These are phyloP conservation scores for Cordyceps sp. DNA, from an alignment of 2,329 filamentous ascomycete species.

Conservation along the genomic window DNA sequence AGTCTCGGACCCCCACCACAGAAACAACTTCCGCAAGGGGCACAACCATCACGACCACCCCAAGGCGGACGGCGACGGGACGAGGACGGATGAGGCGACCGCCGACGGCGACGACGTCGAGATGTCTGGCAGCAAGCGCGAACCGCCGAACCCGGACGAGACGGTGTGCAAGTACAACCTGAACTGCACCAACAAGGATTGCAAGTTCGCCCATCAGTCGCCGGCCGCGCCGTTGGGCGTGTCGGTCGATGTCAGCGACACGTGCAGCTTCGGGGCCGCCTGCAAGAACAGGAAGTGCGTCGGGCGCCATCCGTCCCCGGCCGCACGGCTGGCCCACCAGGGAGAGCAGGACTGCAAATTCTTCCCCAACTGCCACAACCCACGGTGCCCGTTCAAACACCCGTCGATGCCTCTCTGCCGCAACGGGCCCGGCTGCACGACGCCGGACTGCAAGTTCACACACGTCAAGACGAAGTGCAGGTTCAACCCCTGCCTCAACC, in stretches of 20 bases:
- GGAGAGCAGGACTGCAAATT: conserved; percentile 78
- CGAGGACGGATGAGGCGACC: conserved; percentile 13
- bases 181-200: conserved; percentile 74
- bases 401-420: conserved; percentile 74
- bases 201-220: conserved; percentile 87
- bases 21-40: conserved; percentile 34
- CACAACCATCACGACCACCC: conserved; percentile 24
- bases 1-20: conserved; percentile 34
- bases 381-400: conserved; percentile 76
- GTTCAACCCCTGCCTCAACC: conserved; percentile 82
- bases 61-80: conserved; percentile 15
- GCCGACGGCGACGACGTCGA: conserved; percentile 45
- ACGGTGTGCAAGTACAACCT: conserved; percentile 82
- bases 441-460: conserved; percentile 72
- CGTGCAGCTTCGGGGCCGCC: conserved; percentile 71
- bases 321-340: conserved; percentile 62
- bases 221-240: conserved; percentile 68
- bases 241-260: conserved; percentile 62
- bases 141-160: conserved; percentile 40
- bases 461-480: conserved; percentile 75
- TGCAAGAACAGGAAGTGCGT: conserved; percentile 96
- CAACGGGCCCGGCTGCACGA: conserved; percentile 78
- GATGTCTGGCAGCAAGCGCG: conserved; percentile 35
- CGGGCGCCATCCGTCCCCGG: conserved; percentile 81
- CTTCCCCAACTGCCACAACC: conserved; percentile 82